A percentile compares a stretch with the other conserved stretches of the same genome.
These are phyloP conservation scores for Citrus unshiu DNA, from an alignment of 345 rosid genomes.

Conservation along the genomic window DNA sequence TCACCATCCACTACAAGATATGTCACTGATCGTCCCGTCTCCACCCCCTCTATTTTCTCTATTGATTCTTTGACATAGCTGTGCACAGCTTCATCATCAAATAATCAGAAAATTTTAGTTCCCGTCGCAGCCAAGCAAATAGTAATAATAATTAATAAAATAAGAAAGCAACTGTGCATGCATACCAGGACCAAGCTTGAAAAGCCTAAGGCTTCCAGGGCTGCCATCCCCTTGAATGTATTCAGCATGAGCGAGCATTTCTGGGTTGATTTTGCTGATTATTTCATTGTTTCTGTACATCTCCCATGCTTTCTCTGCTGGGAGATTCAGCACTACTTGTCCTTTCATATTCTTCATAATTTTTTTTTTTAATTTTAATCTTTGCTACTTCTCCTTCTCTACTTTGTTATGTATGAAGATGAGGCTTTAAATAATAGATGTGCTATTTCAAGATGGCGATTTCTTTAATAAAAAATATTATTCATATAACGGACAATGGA, in stretches of 20 bases:
- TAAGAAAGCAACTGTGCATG: too few relatives aligned
- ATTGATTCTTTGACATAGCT: constrained; percentile 39
- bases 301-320: constrained; percentile 41
- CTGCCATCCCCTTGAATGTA: constrained; percentile 36
- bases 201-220: constrained; percentile 41
- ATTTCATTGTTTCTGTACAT: constrained; percentile 39
- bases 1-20: constrained; percentile 34
- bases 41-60: constrained; percentile 35
- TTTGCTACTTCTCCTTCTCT: background rate
- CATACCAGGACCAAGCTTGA: constrained; percentile 47
- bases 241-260: constrained; percentile 31
- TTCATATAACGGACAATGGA: background rate
- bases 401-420: background rate
- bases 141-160: too few relatives aligned
- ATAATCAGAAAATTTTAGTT: background rate
- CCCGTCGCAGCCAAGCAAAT: background rate
- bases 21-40: constrained; percentile 34
- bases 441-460: background rate
- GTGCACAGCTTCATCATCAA: constrained; percentile 21
- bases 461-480: background rate
- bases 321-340: constrained; percentile 34
- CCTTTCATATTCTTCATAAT: constrained; percentile 34
- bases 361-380: background rate
- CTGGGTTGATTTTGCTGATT: constrained; percentile 39
- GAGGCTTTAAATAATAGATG: background rate